Base-by-base conservation (phyloP, 1,284 basidiomycete species). In the Golubevia pallescens region DNA sequence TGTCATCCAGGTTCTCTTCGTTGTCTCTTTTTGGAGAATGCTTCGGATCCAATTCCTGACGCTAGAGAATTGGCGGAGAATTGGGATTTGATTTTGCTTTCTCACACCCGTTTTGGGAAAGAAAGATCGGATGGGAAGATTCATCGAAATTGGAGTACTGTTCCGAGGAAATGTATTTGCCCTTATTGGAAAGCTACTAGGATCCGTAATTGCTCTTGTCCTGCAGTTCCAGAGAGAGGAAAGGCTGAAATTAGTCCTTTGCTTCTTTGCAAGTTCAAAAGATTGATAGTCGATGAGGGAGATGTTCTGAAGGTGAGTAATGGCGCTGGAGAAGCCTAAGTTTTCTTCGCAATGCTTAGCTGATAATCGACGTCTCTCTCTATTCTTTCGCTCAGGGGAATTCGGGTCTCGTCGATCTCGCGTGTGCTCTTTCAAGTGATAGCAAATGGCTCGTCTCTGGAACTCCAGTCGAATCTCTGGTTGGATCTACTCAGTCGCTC, bases 271-370 rank as follows among this genome's bases (percentile, higher is more conserved):
- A 61, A 60, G 53, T 73, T 65, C 60, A 69, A 69, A 14, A 54
- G 71, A 3, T 23, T 72, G 6, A 63, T 70, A 23, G 62, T 73
- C 48, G 71, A 73, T 65, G 71, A 73, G 48, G 71, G 71, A 52
- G 53, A 73, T 48, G 55, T 66, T 3, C 16, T 71, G 10, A 62
- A 63, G 42, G 42, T 48, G 42, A 16, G 42, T 48, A 16, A 16
- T 16, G 42, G 42, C 8, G 42, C 16, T 10, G 42, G 16, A 48
- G 42, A 48, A 48, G 42, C 42, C 28, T 28, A 48, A 48, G 42
- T 48, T 13, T 28, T 28, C 28, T 28, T 28, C 28, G 28, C 28
- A 48, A 13, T 48, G 42, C 8, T 16, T 16, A 48, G 42, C 42
- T 48, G 42, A 48, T 10, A 48, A 48, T 16, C 16, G 16, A 48